Evolutionary conservation across 2,329 filamentous ascomycete species (phyloP), one percentile per base, ranked within the genome.

Genomic region (Phaeosphaeriaceae sp.): DNA sequence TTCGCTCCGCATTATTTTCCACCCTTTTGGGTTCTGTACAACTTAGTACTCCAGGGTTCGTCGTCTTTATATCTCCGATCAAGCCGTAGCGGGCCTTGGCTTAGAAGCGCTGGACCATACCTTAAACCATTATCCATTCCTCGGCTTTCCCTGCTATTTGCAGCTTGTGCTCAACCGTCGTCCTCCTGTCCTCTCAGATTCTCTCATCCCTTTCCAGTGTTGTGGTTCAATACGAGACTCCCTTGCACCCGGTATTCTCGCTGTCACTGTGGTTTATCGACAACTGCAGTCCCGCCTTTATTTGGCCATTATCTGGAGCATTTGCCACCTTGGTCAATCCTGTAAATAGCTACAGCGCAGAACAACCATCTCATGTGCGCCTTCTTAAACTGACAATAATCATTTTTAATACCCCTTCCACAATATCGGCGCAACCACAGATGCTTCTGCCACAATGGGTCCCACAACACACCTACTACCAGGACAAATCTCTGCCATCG

Each of bases 401-500:
- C 18, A 26, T 7, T 15, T 26, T 32, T 23, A 17, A 33, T 42
- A 29, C 16, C 7, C 29, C 21, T 13, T 15, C 17, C 11, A 11
- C n/a, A 8, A 7, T 4, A 39, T 15, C 21, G 36, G 26, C 30
- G 26, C n/a, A 20, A 39, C 12, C 21, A 36, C 41, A 13, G 12
- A 26, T 12, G 23, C 15, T 13, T 29, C 16, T 3, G 26, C 20
- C 23, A 26, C 23, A 6, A 6, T 26, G 8, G 16, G n/a, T n/a
- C 13, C 21, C n/a, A 17, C 8, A 20, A 7, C 11, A 4, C 20
- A 39, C 28, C 40, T 68, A 15, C 40, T 43, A 12, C 23, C 42
- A 11, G 18, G 43, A 9, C 50, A 67, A 53, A 46, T 60, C 37
- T 28, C 46, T 41, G 79, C 80, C 36, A 80, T 92, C 56, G 83